Evolutionary conservation across 495 filamentous ascomycete genomes (phyloP), one percentile per base, ranked within the genome.

Genomic region (Eremomyces bilateralis): DNA sequence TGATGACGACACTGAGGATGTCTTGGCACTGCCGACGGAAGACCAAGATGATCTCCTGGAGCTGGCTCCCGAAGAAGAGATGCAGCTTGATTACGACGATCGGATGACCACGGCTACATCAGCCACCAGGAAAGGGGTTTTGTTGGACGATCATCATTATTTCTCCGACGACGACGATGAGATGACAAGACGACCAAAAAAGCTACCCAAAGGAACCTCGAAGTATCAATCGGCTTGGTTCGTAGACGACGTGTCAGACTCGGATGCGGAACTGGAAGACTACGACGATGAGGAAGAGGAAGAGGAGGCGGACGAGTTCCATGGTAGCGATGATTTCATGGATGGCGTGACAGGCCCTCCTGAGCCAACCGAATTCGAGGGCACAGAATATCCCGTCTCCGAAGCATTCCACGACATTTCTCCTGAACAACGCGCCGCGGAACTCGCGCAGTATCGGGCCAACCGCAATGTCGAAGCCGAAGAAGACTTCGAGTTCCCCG

Each of bases 81-180:
- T 76, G 48, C 80, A 80, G 66, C 69, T 76, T 21, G 69, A 76
- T 38, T 59, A 57, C 4, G 66, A 73, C 15, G 62, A 67, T 38
- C 54, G 65, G 29, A 57, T 61, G 0, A 50, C 66, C 20, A 69
- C 69, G 4, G 61, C 70, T n/a, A 63, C 62, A 2, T 56, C 63
- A 12, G 60, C 62, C 3, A 56, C 61, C 64, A 46, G 73, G 31
- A 72, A 69, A 53, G 85, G 85, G 31, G 88, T 97, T 3, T 61
- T 97, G 28, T 62, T 97, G 20, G 88, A 97, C 42, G 84, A 92
- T 41, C 85, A 97, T 54, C 88, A 94, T 49, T 97, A 97, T 56
- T 97, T 93, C 49, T 85, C 82, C 2, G 88, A 95, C 33, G 81
- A 91, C 13, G 77, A 90, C 16, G 59, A 66, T n/a, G 59, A 66